Base-by-base conservation (phyloP, 108 stramenopile species). In the Cafeteria roenbergensis region DNA sequence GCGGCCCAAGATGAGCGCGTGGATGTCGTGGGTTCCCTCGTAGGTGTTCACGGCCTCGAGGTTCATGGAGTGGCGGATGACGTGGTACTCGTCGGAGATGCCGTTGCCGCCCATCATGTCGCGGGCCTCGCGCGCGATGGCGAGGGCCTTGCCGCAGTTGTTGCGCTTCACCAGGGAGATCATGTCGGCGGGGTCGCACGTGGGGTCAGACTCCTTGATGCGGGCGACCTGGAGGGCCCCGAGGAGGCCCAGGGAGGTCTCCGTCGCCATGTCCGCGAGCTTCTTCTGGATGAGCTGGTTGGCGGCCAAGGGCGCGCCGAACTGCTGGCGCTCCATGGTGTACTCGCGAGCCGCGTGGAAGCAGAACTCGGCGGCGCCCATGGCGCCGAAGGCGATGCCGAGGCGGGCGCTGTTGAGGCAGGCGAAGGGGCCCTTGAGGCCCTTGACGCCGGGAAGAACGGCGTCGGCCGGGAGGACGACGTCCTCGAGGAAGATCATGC, bases 31-130 rank as follows among this genome's bases (percentile, higher is more conserved):
- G 14, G 94, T 96, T 21, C 94, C 94, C 76, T 96, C 94, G 71
- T 96, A 96, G 0, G 94, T 96, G 76, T 92, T 93, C 52, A 96
- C 94, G 20, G 94, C 92, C 77, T 96, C 94, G 64, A 96, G 66
- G 56, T 93, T 93, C 78, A 88, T 81, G 67, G 86, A 74, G 72
- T 96, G 94, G 33, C 94, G 86, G 63, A 96, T 93, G 38, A 93
- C 76, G 65, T 91, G 90, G 69, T 96, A 96, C 75, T 96, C 94
- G 75, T 96, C 94, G 21, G 84, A 81, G 38, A 96, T 85, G 22
- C 94, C 94, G 70, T 96, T 96, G 20, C 90, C 94, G 24, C 94
- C 94, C 53, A 93, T 68, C 89, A 96, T 87, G 73, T 96, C 94
- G 30, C 93, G 73, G 6, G 85, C 82, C 30, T 35, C 61, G 53